Percentiles rank a stretch among this genome's conserved stretches.
These are phyloP conservation scores for Metahyphopichia silvanorum DNA, from an alignment of 805 yeast species.

Conservation along the genomic window DNA sequence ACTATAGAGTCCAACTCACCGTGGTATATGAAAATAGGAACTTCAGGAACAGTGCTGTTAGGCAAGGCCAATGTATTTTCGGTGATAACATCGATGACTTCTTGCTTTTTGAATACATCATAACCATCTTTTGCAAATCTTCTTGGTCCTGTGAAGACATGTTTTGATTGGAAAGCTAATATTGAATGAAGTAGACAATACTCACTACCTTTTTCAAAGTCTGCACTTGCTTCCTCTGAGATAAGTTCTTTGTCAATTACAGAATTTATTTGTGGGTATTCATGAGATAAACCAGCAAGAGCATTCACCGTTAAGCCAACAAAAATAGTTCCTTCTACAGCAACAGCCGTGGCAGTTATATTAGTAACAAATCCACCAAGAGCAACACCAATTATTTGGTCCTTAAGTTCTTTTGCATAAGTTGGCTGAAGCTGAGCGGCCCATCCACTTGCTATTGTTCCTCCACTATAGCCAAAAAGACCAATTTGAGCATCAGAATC, in stretches of 20 bases:
- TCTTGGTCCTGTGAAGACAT: conserved; percentile 12
- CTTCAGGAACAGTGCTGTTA: conserved; percentile 13
- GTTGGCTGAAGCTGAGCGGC: conserved; percentile 21
- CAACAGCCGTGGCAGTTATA: conserved; percentile 22
- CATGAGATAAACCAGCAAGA: conserved; percentile 26
- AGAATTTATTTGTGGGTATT: conserved; percentile 21
- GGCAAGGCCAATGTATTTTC: conserved; percentile 20
- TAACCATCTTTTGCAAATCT: conserved; percentile 11
- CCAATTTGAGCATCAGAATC: conserved; percentile 10
- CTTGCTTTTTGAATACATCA: conserved; percentile 10
- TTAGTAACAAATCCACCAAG: conserved; percentile 36
- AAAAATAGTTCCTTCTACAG: conserved; percentile 20
- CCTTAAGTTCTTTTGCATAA: conserved; percentile 17
- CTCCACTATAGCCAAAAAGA: conserved; percentile 29
- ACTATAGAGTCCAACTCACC: conserved; percentile 19
- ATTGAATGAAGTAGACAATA: conserved; percentile 1
- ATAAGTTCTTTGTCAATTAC: background rate
- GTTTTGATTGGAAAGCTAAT: conserved; percentile 3
- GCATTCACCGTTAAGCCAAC: conserved; percentile 30
- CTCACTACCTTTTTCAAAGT: background rate
- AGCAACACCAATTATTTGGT: conserved; percentile 24
- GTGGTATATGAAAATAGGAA: conserved; percentile 23
- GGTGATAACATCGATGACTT: conserved; percentile 10
- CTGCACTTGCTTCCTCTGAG: background rate
- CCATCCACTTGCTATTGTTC: conserved; percentile 26